These are phyloP conservation scores for Spatholobus suberectus DNA, from an alignment of 306 rosid genomes.

Conservation along the genomic window DNA sequence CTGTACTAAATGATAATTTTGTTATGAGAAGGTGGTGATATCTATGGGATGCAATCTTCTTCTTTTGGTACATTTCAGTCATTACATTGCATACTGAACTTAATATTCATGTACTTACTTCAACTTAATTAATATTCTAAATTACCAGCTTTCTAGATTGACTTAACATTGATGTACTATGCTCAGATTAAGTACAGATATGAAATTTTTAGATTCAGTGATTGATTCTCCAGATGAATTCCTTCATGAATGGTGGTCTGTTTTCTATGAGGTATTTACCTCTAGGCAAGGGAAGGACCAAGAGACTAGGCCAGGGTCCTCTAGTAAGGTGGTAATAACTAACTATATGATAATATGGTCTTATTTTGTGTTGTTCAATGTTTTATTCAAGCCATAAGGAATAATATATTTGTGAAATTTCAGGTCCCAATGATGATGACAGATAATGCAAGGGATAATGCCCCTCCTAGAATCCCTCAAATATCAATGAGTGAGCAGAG, in stretches of 20 bases:
- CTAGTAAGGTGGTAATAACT: slow-evolving; percentile 37
- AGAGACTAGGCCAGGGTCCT: slow-evolving; percentile 36
- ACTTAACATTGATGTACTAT: not conserved
- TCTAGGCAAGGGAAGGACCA: not conserved
- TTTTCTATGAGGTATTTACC: slow-evolving; percentile 44
- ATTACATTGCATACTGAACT: slow-evolving; percentile 6
- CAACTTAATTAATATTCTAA: not conserved
- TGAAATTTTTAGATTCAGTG: slow-evolving; percentile 35
- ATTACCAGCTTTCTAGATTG: not conserved
- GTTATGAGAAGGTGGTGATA: not conserved
- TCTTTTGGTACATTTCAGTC: not conserved
- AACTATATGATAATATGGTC: not conserved
- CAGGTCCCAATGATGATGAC: slow-evolving; percentile 42
- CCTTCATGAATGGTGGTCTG: slow-evolving; percentile 69
- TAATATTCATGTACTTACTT: slow-evolving; percentile 1
- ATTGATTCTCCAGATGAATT: slow-evolving; percentile 53
- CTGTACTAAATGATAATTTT: no score
- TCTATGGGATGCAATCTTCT: not conserved
- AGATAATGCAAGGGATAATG: slow-evolving; percentile 25
- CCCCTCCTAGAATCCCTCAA: slow-evolving; percentile 37
- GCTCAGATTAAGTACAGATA: not conserved
- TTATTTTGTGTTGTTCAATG: slow-evolving; percentile 5
- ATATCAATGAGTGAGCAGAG: slow-evolving; percentile 33
- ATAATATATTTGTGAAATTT: slow-evolving; percentile 29
- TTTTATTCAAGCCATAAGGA: not conserved